Base-by-base conservation (phyloP, 129 eudicot genomes). In the Tagetes erecta region DNA sequence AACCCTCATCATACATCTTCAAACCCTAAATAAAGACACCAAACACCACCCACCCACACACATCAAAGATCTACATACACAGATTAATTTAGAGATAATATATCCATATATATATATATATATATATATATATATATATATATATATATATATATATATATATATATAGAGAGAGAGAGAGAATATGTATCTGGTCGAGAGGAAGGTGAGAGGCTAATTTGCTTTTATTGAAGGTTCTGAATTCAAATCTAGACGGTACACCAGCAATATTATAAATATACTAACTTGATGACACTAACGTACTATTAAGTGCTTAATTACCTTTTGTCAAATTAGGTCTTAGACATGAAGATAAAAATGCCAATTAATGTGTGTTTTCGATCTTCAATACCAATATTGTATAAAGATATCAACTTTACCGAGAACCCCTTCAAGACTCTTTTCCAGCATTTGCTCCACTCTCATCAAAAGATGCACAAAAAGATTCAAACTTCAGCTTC, bases 11-110 rank as follows among this genome's bases (percentile, higher is more conserved):
- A 7, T 12, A 46, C 20, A 56, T 14, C 64, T 65, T 36, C 59
- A 80, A 86, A 73, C 83, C 84, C 86, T 64, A 56, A 72, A 63
- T 67, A 81, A 70, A 52, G 46, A 35, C 83, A 67, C 74, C 83
- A 80, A 80, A 73, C 51, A 38, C 20, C 73, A 72, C 56, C 62
- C 56, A 47, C 42, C 45, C 70, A 64, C 50, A 71, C 27, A 20
- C 27, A 20, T 20, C 27, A 20, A 20, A 20, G 50, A 37, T 44
- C 71, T 35, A 42, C 59, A 39, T 10, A 42, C 36, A 57, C 47
- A 49, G 42, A 62, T 30, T 14, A 12, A 41, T 30, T 14, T 27
- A 41, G 44, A 64, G 46, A 64, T 4, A 51, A 67, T 3, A 40
- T 39, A 39, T 39, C 3, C 2, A 44, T 0, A 39, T 39, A 39